phyloP scores from a whole-genome alignment of 1,284 basidiomycete genomes.

The Pholiota adiposa region DNA sequence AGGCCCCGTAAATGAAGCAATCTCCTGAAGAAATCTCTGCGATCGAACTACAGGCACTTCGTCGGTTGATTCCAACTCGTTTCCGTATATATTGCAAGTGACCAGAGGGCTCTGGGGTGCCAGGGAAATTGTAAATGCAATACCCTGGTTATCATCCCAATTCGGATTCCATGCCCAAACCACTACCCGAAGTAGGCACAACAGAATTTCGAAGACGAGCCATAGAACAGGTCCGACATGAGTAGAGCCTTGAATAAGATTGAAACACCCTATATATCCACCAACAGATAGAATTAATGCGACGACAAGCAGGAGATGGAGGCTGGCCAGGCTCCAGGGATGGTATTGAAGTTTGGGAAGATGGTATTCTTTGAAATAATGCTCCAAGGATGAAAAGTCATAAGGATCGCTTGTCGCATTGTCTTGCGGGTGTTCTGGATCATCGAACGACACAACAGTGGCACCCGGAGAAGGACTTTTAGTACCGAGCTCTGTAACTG shows the following conservation, averaged over 20 bases:
- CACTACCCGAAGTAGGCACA: constrained; percentile 12
- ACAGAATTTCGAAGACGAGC: constrained; percentile 10
- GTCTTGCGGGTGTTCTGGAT: no score
- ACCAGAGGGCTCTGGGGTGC: constrained; percentile 12
- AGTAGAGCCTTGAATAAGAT: constrained; percentile 8
- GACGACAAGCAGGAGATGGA: constrained; percentile 1
- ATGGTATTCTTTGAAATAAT: neutral
- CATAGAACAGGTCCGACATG: constrained; percentile 6
- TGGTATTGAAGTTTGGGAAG: neutral
- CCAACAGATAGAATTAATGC: constrained; percentile 3
- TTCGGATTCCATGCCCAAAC: constrained; percentile 14
- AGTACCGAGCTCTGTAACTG: neutral
- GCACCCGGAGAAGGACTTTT: neutral
- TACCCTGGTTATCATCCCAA: constrained; percentile 12
- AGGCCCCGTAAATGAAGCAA: constrained; percentile 12
- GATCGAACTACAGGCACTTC: neutral
- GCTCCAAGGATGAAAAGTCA: neutral
- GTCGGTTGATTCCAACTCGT: constrained; percentile 2
- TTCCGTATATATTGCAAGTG: constrained; percentile 7
- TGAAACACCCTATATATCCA: constrained; percentile 17
- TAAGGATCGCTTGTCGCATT: neutral
- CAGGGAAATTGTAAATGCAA: constrained; percentile 10
- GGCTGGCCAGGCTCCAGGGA: neutral
- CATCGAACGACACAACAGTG: no score
- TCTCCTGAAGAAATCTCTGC: constrained; percentile 8